A percentile compares a stretch with the other conserved stretches of the same genome.
Evolutionary conservation across 2,329 filamentous ascomycete species (phyloP).

Genomic region (Diaporthe sp.): DNA sequence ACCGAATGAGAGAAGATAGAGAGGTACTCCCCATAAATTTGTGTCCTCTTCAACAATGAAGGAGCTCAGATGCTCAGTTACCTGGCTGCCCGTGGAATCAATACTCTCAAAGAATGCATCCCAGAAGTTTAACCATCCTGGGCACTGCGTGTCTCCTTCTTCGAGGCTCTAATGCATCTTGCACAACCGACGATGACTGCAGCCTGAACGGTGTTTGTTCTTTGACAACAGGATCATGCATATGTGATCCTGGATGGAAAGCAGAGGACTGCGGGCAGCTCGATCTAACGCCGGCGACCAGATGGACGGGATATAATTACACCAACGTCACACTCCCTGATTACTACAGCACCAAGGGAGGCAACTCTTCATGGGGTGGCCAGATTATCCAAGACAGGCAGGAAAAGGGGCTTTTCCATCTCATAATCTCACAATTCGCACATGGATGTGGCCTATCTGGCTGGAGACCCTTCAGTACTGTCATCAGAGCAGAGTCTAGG

Average conservation of each 20-base stretch:
- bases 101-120: background rate
- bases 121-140: background rate
- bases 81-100: too few species aligned
- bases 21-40: too few species aligned
- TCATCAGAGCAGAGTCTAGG: slow-evolving; percentile 11
- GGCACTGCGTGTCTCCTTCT: background rate
- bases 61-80: too few species aligned
- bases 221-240: background rate
- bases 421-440: slow-evolving; percentile 16
- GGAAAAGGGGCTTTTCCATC: slow-evolving; percentile 15
- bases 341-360: slow-evolving; percentile 46
- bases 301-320: slow-evolving; percentile 32
- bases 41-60: too few species aligned
- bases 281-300: slow-evolving; percentile 6
- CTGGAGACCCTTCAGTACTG: slow-evolving; percentile 14
- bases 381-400: slow-evolving; percentile 26
- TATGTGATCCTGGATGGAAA: slow-evolving; percentile 11
- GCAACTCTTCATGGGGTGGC: slow-evolving; percentile 26
- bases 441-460: slow-evolving; percentile 6
- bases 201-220: slow-evolving; percentile 9
- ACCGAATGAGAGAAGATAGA: background rate
- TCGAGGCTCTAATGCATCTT: background rate
- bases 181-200: slow-evolving; percentile 11
- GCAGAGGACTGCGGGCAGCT: slow-evolving; percentile 10
- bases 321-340: slow-evolving; percentile 46